Evolutionary conservation across 331 rosid genomes (phyloP).

Genomic region (Malus hybrid): DNA sequence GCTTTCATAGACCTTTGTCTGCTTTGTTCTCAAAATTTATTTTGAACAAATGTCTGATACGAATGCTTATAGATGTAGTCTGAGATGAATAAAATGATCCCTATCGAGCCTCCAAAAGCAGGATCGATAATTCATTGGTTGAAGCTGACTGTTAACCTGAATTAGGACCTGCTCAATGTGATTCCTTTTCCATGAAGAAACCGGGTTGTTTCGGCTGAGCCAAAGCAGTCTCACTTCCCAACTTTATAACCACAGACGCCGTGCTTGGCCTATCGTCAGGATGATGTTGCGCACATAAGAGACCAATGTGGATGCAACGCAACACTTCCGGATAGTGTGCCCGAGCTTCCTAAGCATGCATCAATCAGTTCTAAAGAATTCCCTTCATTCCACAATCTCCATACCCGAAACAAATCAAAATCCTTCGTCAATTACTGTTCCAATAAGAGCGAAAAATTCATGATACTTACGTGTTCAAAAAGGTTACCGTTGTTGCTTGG

Average conservation of each 20-base stretch:
- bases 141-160: not conserved
- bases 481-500: constrained; percentile 19
- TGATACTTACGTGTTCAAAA: no score
- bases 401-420: constrained; percentile 36
- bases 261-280: constrained; percentile 24
- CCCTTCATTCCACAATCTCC: constrained; percentile 49
- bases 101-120: constrained; percentile 1
- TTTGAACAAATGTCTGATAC: no score
- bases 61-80: no score
- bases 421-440: not conserved
- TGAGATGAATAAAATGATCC: not conserved
- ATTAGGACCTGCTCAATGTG: not conserved
- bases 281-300: constrained; percentile 1
- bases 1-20: no score
- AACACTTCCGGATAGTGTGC: constrained; percentile 17
- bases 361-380: constrained; percentile 39
- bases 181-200: constrained; percentile 16
- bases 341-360: constrained; percentile 16
- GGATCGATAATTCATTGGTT: constrained; percentile 1
- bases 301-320: constrained; percentile 44
- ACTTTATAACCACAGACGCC: constrained; percentile 41
- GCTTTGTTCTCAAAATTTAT: no score
- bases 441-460: not conserved
- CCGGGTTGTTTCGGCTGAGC: constrained; percentile 56
- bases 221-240: constrained; percentile 37